Evolutionary conservation across 78 protist species (phyloP).

Genomic region (Guillardia theta): DNA sequence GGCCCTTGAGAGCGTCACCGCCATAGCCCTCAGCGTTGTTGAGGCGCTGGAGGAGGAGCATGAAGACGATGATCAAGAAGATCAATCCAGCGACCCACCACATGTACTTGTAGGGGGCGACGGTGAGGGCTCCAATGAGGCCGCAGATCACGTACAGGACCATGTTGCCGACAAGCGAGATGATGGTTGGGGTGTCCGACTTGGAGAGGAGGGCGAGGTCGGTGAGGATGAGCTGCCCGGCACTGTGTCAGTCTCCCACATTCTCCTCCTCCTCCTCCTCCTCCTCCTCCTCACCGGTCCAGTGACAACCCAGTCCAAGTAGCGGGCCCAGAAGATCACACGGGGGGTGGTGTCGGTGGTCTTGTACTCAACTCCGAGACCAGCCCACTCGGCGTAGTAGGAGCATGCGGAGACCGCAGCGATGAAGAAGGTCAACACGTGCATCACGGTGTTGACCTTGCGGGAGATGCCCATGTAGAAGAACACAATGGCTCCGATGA

Average conservation of each 20-base stretch:
- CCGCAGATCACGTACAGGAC: conserved; percentile 27
- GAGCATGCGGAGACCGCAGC: conserved; percentile 12
- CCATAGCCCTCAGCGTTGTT: conserved; percentile 38
- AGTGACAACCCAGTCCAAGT: conserved; percentile 40
- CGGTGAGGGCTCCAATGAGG: conserved; percentile 16
- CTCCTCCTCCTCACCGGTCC: too few species aligned
- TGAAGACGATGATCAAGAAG: conserved; percentile 40
- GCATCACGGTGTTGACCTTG: conserved; percentile 24
- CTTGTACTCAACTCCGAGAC: conserved; percentile 39
- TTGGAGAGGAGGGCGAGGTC: conserved; percentile 23
- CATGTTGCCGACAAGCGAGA: conserved; percentile 31
- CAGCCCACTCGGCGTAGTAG: conserved; percentile 40
- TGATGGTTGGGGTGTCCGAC: conserved; percentile 31
- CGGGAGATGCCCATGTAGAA: conserved; percentile 35
- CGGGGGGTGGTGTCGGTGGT: conserved; percentile 49
- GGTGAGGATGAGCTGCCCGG: conserved; percentile 27
- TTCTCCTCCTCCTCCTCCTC: too few species aligned
- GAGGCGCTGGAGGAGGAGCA: conserved; percentile 39
- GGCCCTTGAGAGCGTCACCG: conserved; percentile 41
- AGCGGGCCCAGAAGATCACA: conserved; percentile 47
- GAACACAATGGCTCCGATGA: conserved; percentile 36
- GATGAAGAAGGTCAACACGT: conserved; percentile 33
- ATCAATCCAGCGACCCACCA: conserved; percentile 24
- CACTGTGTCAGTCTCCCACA: background rate
- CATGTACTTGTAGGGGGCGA: conserved; percentile 47